Evolutionary conservation across 192 early-diverging fungal species (phyloP).

Genomic region (Podila clonocystis): DNA sequence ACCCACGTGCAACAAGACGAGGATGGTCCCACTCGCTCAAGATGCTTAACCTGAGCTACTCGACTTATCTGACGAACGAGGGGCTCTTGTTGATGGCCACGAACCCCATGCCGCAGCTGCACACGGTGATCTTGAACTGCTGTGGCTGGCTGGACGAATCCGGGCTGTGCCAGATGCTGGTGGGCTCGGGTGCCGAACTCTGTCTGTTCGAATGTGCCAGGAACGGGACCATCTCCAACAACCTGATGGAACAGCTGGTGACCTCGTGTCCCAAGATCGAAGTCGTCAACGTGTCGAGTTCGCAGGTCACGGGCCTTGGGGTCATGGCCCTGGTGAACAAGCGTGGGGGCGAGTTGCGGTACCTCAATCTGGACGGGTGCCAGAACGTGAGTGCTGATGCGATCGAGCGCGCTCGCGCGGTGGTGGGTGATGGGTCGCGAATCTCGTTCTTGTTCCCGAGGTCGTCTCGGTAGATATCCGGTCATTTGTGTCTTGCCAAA

Average conservation of each 20-base stretch:
- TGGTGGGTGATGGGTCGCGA: conserved; percentile 18
- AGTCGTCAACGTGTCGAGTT: conserved; percentile 16
- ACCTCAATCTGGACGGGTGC: conserved; percentile 31
- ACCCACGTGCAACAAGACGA: conserved; percentile 3
- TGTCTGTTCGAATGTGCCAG: conserved; percentile 25
- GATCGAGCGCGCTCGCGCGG: conserved; percentile 20
- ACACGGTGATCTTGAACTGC: conserved; percentile 28
- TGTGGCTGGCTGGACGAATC: conserved; percentile 27
- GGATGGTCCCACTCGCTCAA: conserved; percentile 39
- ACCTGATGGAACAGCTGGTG: conserved; percentile 19
- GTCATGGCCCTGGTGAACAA: conserved; percentile 33
- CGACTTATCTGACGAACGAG: conserved; percentile 33
- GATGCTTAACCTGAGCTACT: conserved; percentile 38
- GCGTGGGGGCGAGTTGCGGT: conserved; percentile 24
- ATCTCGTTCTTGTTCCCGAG: conserved; percentile 17
- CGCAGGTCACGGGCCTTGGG: conserved; percentile 22
- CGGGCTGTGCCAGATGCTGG: conserved; percentile 14
- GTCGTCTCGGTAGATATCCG: conserved; percentile 1
- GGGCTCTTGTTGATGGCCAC: conserved; percentile 8
- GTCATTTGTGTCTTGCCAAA: background rate
- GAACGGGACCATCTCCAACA: conserved; percentile 23
- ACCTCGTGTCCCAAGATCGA: conserved; percentile 40
- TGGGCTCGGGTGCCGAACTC: conserved; percentile 15
- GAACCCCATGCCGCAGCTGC: conserved; percentile 17
- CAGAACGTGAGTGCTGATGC: conserved; percentile 26